Base-by-base conservation (phyloP, 768 basidiomycete genomes). In the Pleurotus citrinopileatus region DNA sequence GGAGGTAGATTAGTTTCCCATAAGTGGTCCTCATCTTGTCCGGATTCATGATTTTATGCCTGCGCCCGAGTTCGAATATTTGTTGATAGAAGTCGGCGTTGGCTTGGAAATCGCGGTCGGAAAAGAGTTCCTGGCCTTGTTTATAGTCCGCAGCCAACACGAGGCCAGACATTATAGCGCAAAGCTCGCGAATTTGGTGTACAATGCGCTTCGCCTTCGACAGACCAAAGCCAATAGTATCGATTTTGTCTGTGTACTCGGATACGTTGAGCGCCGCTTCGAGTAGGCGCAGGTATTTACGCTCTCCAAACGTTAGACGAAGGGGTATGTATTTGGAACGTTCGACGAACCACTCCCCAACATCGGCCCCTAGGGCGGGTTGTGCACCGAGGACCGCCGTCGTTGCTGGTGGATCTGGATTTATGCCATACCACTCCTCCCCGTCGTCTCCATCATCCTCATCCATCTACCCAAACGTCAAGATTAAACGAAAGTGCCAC, bases 21-120 rank as follows among this genome's bases (percentile, higher is more conserved):
- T 94, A 94, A 6, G 89, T 93, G 25, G 87, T 84, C 22, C 91
- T 80, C 91, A 93, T 92, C 61, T 92, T 92, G 64, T 93, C 91
- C 0, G 91, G 91, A 61, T 93, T 94, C 89, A 89, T 91, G 63
- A 94, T 93, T 67, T 93, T 93, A 65, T 92, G 89, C 55, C 91
- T 78, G 46, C 90, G 75, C 17, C 91, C 90, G 20, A 93, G 78
- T 69, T 93, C 91, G 58, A 93, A 93, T 22, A 92, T 77, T 12
- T 75, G 69, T 61, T 91, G 89, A 62, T 87, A 94, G 63, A 93
- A 94, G 6, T 85, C 82, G 15, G 81, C 82, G 61, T 94, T 94
- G 12, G 81, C 76, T 56, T 87, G 75, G 63, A 94, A 94, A 65
- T 94, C 89, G 19, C 89, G 81, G 57, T 91, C 87, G 36, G 81